Conservation (phyloP, 169 alveolate species). For the Neospora caninum region DNA sequence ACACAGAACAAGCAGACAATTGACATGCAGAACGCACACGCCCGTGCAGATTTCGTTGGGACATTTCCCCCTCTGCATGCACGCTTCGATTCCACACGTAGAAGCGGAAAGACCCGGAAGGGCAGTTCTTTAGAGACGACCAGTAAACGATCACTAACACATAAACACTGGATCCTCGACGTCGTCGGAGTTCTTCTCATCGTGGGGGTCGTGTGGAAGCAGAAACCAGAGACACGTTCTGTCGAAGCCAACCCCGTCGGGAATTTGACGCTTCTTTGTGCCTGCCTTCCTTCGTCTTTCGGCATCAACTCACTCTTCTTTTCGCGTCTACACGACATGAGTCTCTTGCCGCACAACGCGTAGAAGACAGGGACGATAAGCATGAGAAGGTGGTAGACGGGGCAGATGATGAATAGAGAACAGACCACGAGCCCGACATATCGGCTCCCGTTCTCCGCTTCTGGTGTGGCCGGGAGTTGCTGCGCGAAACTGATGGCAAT, state of each 20-base stretch:
- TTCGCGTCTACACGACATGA: not conserved
- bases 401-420: not conserved
- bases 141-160: too few species aligned
- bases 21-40: too few species aligned
- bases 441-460: not conserved
- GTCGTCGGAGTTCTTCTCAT: too few species aligned
- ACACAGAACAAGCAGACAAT: not conserved
- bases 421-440: conserved; percentile 11
- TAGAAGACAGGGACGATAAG: not conserved
- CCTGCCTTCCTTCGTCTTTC: not conserved
- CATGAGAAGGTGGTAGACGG: not conserved
- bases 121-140: too few species aligned
- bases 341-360: conserved; percentile 11
- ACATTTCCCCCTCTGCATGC: too few species aligned
- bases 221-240: too few species aligned
- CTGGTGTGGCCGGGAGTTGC: not conserved
- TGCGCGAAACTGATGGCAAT: conserved; percentile 28
- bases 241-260: too few species aligned
- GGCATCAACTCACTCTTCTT: not conserved
- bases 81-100: too few species aligned
- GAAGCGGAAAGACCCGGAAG: too few species aligned
- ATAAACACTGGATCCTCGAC: too few species aligned
- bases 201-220: too few species aligned
- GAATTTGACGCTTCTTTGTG: not conserved
- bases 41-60: too few species aligned